Base-by-base conservation (phyloP, 106 monocot genomes). In the Chionographis japonica region DNA sequence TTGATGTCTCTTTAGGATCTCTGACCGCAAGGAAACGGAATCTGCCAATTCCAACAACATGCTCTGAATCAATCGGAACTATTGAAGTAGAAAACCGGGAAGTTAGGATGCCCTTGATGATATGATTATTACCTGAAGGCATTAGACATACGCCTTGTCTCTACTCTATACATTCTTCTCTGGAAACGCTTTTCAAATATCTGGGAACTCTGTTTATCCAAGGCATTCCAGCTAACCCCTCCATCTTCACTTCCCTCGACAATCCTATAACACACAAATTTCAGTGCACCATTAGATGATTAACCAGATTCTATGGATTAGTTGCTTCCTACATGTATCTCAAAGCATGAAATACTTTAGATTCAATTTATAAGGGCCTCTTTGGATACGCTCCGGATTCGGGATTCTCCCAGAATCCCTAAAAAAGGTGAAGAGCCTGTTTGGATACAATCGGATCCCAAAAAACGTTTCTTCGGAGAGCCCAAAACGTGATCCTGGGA, bases 171-270 rank as follows among this genome's bases (percentile, higher is more conserved):
- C 35, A 50, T 70, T 64, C 71, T 90, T 14, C 87, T 79, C 56
- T 80, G 79, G 55, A 87, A 87, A 15, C 90, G 79, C 18, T 72
- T 68, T 36, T 85, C 80, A 78, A 94, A 94, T 20, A 82, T 62
- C 70, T 80, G 85, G 60, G 82, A 83, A 40, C 43, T 80, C 70
- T 62, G 79, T 37, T 69, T 65, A 54, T 94, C 94, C 64, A 94
- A 54, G 4, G 73, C 54, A 60, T 68, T 71, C 94, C 90, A 90
- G 63, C 56, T 87, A 11, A 58, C 54, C 50, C 94, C 94, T 80
- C 77, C 85, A 72, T 90, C 76, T 54, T 70, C 66, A 63, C 90
- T 94, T 58, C 87, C 87, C 38, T 91, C 91, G 7, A 88, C 39
- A 74, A 93, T 69, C 93, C 93, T 89, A 57, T 16, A 11, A 50